Base-by-base conservation (phyloP, 1,284 basidiomycete species). In the Malassezia brasiliensis region DNA sequence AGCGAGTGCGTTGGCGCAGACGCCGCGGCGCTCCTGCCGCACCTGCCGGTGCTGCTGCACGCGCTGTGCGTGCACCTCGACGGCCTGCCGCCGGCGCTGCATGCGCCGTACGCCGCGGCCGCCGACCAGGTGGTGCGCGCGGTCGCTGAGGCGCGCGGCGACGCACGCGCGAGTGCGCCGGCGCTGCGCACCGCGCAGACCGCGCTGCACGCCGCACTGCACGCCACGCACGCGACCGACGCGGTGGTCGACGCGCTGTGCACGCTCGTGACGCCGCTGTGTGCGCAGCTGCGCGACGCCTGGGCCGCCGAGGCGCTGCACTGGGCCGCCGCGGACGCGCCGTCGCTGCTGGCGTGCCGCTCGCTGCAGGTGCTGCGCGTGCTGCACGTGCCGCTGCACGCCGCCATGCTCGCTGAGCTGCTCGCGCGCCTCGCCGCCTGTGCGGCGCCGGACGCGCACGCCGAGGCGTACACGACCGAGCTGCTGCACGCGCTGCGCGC, bases 361-460 rank as follows among this genome's bases (percentile, higher is more conserved):
- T 93, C 90, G 2, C 79, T 96, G 61, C 89, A 94, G 72, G 79
- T 89, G n/a, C 90, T 90, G 76, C 83, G 89, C 36, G 83, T 86
- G 1, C 77, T 96, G n/a, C 81, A 83, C 62, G 86, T 88, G 0
- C 79, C 80, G 32, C 80, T 88, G 42, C 84, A 82, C 47, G 81
- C 85, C 48, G 77, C 80, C 11, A 86, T 88, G 76, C 79, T 96
- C 30, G 86, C 86, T 0, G 81, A 85, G 47, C 80, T 93, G 34
- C 80, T 96, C 0, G 86, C 86, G 20, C 82, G 90, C 41, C 78
- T 94, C 14, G 88, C 88, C 2, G 88, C 85, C 64, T 19, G 17
- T 22, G 83, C 91, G 30, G 84, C 87, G 1, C 77, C 84, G 5
- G 74, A 76, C 52, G 79, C 82, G 31, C 85, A 86, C 62, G 83